Evolutionary conservation across 1,284 basidiomycete species (phyloP).

Genomic region (Boletus calvinii): DNA sequence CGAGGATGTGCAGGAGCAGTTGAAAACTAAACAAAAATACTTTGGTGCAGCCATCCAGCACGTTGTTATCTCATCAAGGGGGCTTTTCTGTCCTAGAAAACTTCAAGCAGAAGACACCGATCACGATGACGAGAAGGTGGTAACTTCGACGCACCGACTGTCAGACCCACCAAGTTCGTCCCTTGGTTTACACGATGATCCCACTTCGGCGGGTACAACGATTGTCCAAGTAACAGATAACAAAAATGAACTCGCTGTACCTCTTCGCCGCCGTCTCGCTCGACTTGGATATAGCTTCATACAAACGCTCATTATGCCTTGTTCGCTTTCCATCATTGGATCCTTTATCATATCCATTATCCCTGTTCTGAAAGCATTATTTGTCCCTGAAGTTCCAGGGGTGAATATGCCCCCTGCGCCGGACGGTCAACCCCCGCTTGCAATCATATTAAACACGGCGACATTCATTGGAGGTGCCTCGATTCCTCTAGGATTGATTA

Average conservation of each 20-base stretch:
- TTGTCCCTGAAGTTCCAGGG: slow-evolving; percentile 49
- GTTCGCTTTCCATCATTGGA: slow-evolving; percentile 64
- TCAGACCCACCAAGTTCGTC: not conserved
- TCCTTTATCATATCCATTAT: slow-evolving; percentile 67
- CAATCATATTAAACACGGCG: slow-evolving; percentile 63
- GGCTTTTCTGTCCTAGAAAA: not conserved
- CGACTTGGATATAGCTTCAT: slow-evolving; percentile 34
- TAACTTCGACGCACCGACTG: not conserved
- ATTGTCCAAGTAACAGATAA: not conserved
- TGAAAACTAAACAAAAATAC: slow-evolving; percentile 31
- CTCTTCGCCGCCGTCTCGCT: slow-evolving; percentile 13
- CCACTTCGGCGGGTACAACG: slow-evolving; percentile 4
- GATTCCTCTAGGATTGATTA: slow-evolving; percentile 71
- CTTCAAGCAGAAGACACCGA: not conserved
- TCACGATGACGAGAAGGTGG: slow-evolving; percentile 12
- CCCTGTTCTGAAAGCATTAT: slow-evolving; percentile 68
- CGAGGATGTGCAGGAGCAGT: slow-evolving; percentile 47
- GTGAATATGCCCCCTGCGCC: slow-evolving; percentile 61
- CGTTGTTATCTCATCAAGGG: not conserved
- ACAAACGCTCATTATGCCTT: slow-evolving; percentile 48
- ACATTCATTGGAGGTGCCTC: slow-evolving; percentile 70
- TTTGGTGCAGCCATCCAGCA: slow-evolving; percentile 22
- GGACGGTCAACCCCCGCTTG: slow-evolving; percentile 73
- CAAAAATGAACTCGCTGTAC: not conserved
- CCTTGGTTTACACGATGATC: not conserved